These are phyloP conservation scores for Rhizomucor miehei DNA, from an alignment of 371 early-diverging fungal species.

Conservation along the genomic window DNA sequence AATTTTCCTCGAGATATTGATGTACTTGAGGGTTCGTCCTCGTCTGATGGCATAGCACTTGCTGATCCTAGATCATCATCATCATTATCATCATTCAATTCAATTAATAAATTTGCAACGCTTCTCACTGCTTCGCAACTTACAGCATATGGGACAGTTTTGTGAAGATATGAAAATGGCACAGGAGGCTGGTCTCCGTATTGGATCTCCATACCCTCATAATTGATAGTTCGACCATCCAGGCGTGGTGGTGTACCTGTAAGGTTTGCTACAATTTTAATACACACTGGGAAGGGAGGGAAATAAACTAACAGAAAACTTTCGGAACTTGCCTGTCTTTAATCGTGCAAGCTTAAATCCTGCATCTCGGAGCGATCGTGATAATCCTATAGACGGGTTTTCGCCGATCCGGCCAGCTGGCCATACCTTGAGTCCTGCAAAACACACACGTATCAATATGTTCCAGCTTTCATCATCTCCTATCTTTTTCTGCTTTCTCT, in stretches of 20 bases:
- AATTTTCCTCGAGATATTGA: slow-evolving; percentile 65
- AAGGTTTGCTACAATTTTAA: not conserved
- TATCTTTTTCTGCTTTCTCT: not conserved
- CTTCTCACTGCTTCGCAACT: slow-evolving; percentile 10
- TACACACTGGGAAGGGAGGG: not conserved
- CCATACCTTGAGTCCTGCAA: slow-evolving; percentile 62
- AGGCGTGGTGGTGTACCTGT: slow-evolving; percentile 79
- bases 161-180: slow-evolving; percentile 79
- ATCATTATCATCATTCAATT: not conserved
- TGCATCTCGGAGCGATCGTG: slow-evolving; percentile 69
- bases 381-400: slow-evolving; percentile 73
- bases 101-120: too few species aligned
- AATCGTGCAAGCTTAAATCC: slow-evolving; percentile 76
- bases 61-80: slow-evolving; percentile 37
- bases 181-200: slow-evolving; percentile 72
- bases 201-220: slow-evolving; percentile 60
- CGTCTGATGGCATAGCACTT: slow-evolving; percentile 78
- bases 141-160: slow-evolving; percentile 60
- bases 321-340: slow-evolving; percentile 60
- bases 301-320: not conserved
- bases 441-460: too few species aligned
- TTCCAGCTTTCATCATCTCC: too few species aligned
- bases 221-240: slow-evolving; percentile 75
- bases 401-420: slow-evolving; percentile 82
- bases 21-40: slow-evolving; percentile 70